Conservation (phyloP, 2,329 filamentous ascomycete genomes). For the Chaetomiaceae sp. region DNA sequence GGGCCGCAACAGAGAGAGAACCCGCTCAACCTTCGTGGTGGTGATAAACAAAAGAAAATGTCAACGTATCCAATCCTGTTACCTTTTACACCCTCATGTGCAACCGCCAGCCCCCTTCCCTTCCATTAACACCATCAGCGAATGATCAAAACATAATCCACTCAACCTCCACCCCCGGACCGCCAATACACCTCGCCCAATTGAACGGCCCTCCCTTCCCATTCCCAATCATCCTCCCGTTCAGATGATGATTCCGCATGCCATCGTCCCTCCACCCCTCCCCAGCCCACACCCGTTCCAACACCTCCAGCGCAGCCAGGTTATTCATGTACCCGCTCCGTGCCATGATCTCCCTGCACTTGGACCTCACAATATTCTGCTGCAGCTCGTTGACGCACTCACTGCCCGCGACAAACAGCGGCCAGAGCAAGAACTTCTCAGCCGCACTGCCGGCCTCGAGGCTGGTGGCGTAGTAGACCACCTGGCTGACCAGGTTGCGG, state of each 20-base stretch:
- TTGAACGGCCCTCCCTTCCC: slow-evolving; percentile 47
- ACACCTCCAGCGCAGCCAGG: slow-evolving; percentile 74
- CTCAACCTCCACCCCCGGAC: slow-evolving; percentile 54
- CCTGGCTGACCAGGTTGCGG: slow-evolving; percentile 75
- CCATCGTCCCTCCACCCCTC: slow-evolving; percentile 39
- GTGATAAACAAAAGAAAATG: background rate
- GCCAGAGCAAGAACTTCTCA: slow-evolving; percentile 91
- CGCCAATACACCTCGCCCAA: slow-evolving; percentile 55
- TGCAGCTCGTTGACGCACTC: slow-evolving; percentile 82
- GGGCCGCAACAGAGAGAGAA: background rate
- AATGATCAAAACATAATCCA: slow-evolving; percentile 60
- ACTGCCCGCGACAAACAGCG: slow-evolving; percentile 82
- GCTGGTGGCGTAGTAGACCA: slow-evolving; percentile 76
- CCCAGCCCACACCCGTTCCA: slow-evolving; percentile 77
- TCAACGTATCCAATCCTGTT: too few relatives aligned
- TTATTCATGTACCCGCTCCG: slow-evolving; percentile 95
- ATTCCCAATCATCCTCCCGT: slow-evolving; percentile 28
- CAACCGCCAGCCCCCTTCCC: background rate
- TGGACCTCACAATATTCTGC: slow-evolving; percentile 70
- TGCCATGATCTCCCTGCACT: slow-evolving; percentile 80
- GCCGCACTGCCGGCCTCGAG: slow-evolving; percentile 67
- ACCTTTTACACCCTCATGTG: background rate
- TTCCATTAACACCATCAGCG: background rate
- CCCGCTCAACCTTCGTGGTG: background rate
- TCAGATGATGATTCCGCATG: slow-evolving; percentile 26